Percentiles rank a stretch among this genome's conserved stretches.
Evolutionary conservation across 352 stramenopile species (phyloP).

Genomic region (Ochromonadaceae sp.): DNA sequence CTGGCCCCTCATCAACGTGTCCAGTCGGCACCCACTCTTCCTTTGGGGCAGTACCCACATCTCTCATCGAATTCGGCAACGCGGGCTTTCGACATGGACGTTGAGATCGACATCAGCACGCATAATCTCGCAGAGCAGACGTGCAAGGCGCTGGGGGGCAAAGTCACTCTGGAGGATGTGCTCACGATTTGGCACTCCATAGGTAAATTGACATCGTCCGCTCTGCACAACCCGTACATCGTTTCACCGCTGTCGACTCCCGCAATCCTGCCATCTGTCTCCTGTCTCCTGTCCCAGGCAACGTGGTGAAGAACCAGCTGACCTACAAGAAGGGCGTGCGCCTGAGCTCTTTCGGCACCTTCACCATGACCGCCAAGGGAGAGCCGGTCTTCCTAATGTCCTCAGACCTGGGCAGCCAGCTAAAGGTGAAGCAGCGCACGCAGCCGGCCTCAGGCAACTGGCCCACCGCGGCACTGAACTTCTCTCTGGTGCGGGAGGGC

Average conservation of each 20-base stretch:
- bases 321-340: background rate
- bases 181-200: conserved; percentile 7
- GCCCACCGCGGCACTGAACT: conserved; percentile 1
- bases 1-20: no score
- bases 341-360: background rate
- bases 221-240: no score
- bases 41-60: no score
- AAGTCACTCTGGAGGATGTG: background rate
- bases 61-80: no score
- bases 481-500: background rate
- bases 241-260: no score
- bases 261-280: no score
- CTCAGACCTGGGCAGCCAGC: background rate
- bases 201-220: no score
- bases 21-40: no score
- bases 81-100: background rate
- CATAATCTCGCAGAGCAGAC: background rate
- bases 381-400: background rate
- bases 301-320: background rate
- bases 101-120: conserved; percentile 6
- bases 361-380: background rate
- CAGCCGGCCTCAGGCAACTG: background rate
- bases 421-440: background rate
- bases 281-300: no score
- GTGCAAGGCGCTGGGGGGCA: background rate